Base-by-base conservation (phyloP, 768 basidiomycete species). In the Tubosaeta sp. region DNA sequence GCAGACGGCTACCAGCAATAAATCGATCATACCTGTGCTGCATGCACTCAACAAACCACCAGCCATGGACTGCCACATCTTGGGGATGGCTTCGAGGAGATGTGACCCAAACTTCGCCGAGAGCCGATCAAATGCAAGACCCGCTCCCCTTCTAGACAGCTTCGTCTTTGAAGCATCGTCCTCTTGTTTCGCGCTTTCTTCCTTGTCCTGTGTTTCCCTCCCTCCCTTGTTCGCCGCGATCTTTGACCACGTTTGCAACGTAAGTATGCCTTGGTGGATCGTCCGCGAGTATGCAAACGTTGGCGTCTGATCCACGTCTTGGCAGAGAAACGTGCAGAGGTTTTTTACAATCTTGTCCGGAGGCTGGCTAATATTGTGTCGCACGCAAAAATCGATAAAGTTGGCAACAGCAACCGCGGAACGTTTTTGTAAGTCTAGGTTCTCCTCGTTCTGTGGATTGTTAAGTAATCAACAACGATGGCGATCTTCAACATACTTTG, bases 321-420 rank as follows among this genome's bases (percentile, higher is more conserved):
- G 90, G 63, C 95, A 98, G 6, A 98, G 74, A 71, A 98, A 98
- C 0, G 91, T 94, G 73, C 92, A 95, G 8, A 98, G 81, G 65
- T 99, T 99, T 73, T 92, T 93, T 56, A 98, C 84, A 50, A 99
- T 91, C 75, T 99, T 99, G 60, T 94, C 91, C 1, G 89, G 87
- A 3, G 95, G 94, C 62, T 94, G 91, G 29, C 77, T 67, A 44
- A 92, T 82, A 40, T 82, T 78, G 64, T 80, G 83, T 61, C 74
- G 73, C 3, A 83, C 77, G 67, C 92, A 96, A 63, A 91, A 90
- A 50, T 86, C 83, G 56, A 97, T 81, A 69, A 99, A 94, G 6
- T 84, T 79, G 5, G 94, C 88, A 14, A 98, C 87, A 0, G 93
- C 85, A 0, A 74, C 74, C 0, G 95, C 95, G 1, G 93, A 91